A percentile compares a stretch with the other conserved stretches of the same genome.
Evolutionary conservation across 2,329 filamentous ascomycete species (phyloP).

Genomic region (Arthrinium puccinioides): DNA sequence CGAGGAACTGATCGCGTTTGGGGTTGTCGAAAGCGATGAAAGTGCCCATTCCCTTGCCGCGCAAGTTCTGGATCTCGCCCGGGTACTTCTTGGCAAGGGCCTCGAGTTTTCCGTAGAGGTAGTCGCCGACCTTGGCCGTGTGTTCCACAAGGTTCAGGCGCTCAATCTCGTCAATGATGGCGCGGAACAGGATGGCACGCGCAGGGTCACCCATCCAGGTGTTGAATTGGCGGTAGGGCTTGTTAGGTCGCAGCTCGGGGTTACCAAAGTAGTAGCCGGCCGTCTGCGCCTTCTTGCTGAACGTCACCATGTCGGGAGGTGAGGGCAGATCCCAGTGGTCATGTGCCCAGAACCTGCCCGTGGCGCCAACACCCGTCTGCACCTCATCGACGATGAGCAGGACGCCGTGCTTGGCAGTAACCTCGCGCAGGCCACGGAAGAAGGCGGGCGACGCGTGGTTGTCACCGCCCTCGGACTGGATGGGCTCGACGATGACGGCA

Average conservation of each 20-base stretch:
- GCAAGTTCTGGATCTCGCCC: slow-evolving; percentile 70
- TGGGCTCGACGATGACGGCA: slow-evolving; percentile 80
- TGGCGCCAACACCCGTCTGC: slow-evolving; percentile 87
- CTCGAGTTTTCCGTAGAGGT: slow-evolving; percentile 67
- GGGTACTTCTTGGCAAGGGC: slow-evolving; percentile 64
- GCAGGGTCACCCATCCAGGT: slow-evolving; percentile 95
- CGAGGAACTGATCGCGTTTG: slow-evolving; percentile 70
- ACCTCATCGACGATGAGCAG: slow-evolving; percentile 92
- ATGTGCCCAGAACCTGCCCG: slow-evolving; percentile 93
- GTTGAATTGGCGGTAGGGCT: slow-evolving; percentile 94
- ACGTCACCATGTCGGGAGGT: slow-evolving; percentile 89
- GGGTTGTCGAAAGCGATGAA: slow-evolving; percentile 91
- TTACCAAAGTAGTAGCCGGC: slow-evolving; percentile 89
- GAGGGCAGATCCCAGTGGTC: slow-evolving; percentile 81
- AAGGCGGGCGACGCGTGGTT: slow-evolving; percentile 86
- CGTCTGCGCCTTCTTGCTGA: slow-evolving; percentile 91
- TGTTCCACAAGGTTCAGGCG: slow-evolving; percentile 69
- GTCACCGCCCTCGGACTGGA: slow-evolving; percentile 90
- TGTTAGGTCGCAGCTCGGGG: slow-evolving; percentile 74
- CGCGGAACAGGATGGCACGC: slow-evolving; percentile 76
- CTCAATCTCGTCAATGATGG: slow-evolving; percentile 77
- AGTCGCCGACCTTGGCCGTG: slow-evolving; percentile 71
- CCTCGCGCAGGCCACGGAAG: slow-evolving; percentile 74
- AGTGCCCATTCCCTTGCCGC: slow-evolving; percentile 82
- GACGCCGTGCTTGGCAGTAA: slow-evolving; percentile 71